Base-by-base conservation (phyloP, 768 basidiomycete species). In the Rhodotorula paludigena region DNA sequence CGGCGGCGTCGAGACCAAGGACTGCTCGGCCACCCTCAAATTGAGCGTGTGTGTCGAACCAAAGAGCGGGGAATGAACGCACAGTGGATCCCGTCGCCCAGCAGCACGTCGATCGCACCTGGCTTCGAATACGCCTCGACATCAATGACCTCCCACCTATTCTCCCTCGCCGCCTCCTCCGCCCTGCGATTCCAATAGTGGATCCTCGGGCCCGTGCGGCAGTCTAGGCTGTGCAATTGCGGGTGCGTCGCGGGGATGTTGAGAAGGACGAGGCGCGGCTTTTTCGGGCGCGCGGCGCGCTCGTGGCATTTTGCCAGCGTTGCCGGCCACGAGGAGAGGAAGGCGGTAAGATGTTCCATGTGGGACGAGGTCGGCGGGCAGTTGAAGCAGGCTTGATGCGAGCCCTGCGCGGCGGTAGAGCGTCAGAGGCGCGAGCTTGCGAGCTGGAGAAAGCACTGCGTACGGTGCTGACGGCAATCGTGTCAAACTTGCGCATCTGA, bases 41-140 rank as follows among this genome's bases (percentile, higher is more conserved):
- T 7, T 45, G 23, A 12, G 23, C 25, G 23, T 20, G 2, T 8
- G 20, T 21, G 4, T 16, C 14, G 18, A 21, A 16, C 20, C 3
- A 25, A 20, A 23, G 44, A 25, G 23, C 20, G 23, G 11, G 23
- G 10, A 48, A 25, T 25, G 45, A 25, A 63, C 63, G 39, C 41
- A 65, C 57, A 65, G 36, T 65, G 64, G 0, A 65, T 38, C 9
- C 64, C 64, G 28, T 66, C 64, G 11, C 60, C 44, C 25, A 54
- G 6, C 9, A 21, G 25, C 25, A 45, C 41, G 42, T 66, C 64
- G 23, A 48, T 23, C 44, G 52, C 44, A 12, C 60, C 38, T 21
- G 48, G 39, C 44, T 48, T 54, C 48, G 65, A 48, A 33, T 48
- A 5, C 20, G 21, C 16, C 16, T 45, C 28, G 15, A 54, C 58